phyloP scores from a whole-genome alignment of 2,329 filamentous ascomycete genomes.

The Knufia fluminis region DNA sequence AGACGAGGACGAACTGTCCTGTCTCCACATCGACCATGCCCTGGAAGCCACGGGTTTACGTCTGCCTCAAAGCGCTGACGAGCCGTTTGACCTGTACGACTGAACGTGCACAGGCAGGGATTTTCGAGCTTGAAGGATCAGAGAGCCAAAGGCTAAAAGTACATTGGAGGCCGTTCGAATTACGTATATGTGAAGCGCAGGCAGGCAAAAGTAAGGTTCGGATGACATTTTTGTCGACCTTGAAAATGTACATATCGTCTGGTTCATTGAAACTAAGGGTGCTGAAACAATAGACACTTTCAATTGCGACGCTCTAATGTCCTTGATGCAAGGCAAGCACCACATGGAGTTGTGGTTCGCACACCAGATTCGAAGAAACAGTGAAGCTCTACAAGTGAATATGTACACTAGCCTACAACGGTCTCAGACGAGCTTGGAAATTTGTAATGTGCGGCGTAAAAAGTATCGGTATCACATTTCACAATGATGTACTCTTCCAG shows the following conservation, averaged over 20 bases:
- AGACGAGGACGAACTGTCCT: conserved; percentile 4
- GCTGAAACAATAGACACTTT: conserved; percentile 3
- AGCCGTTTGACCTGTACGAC: conserved; percentile 5
- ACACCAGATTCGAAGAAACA: not conserved
- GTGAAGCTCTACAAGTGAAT: conserved; percentile 1
- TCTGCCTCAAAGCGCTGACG: conserved; percentile 5
- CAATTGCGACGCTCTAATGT: conserved; percentile 1
- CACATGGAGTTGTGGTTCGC: conserved; percentile 3
- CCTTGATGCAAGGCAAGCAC: conserved; percentile 1
- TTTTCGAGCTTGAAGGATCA: not conserved
- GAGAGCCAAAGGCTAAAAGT: conserved; percentile 1
- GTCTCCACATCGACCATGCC: not conserved
- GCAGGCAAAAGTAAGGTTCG: conserved; percentile 2
- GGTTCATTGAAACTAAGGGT: conserved; percentile 1
- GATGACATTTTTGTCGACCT: not conserved
- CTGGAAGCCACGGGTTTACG: conserved; percentile 1
- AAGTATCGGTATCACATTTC: conserved; percentile 1
- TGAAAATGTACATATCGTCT: conserved; percentile 2
- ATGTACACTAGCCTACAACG: not conserved
- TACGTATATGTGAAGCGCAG: conserved; percentile 2
- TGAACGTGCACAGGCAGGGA: not conserved
- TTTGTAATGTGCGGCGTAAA: not conserved
- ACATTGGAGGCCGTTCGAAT: conserved; percentile 1
- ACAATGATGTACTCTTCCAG: not conserved
- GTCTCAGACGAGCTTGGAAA: not conserved